Evolutionary conservation across 495 filamentous ascomycete species (phyloP).

Genomic region (Penicillium maclennaniae): DNA sequence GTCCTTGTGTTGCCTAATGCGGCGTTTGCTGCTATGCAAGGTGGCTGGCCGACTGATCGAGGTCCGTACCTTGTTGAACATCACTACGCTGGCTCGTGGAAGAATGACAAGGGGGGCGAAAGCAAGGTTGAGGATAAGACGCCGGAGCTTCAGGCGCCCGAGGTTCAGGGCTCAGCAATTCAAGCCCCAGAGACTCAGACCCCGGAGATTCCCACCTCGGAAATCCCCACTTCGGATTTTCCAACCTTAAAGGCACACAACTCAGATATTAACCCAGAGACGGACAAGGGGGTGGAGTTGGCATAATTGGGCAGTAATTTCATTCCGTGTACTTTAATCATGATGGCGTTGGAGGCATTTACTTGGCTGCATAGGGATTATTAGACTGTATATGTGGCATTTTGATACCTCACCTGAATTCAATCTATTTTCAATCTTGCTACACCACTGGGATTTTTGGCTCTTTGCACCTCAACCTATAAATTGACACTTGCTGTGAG

Average conservation of each 20-base stretch:
- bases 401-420: background rate
- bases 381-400: background rate
- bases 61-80: constrained; percentile 27
- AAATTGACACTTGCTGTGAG: background rate
- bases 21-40: constrained; percentile 22
- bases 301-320: background rate
- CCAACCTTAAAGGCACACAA: too few species aligned
- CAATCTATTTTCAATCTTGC: background rate
- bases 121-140: background rate
- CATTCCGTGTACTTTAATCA: background rate
- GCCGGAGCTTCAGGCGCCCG: background rate
- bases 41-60: constrained; percentile 10
- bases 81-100: constrained; percentile 32
- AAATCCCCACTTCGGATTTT: too few species aligned
- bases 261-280: too few species aligned
- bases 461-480: background rate
- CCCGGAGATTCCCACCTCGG: too few species aligned
- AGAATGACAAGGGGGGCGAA: constrained; percentile 14
- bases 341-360: background rate
- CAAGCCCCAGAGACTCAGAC: too few species aligned
- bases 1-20: constrained; percentile 28
- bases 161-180: too few species aligned
- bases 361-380: background rate
- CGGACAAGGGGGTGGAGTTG: background rate
- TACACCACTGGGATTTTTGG: background rate